phyloP scores from a whole-genome alignment of 2,329 filamentous ascomycete genomes.

The Hypoxylon sp. region DNA sequence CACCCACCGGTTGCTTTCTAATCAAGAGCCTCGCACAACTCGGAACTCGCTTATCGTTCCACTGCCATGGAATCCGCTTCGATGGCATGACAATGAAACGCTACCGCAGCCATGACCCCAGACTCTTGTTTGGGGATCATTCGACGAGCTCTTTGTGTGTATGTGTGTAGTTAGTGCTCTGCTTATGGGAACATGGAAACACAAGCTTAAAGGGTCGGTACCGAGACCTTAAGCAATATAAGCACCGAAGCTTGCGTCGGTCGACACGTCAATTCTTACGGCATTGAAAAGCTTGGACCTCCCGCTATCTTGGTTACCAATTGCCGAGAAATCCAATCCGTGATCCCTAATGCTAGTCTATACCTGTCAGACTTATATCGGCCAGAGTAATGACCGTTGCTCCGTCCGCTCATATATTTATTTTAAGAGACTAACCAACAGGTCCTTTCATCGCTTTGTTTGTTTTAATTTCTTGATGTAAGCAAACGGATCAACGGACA shows the following conservation, averaged over 20 bases:
- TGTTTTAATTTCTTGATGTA: neutral
- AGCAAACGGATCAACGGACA: neutral
- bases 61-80: slow-evolving; percentile 16
- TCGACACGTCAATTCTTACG: slow-evolving; percentile 39
- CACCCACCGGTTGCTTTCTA: slow-evolving; percentile 21
- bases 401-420: slow-evolving; percentile 22
- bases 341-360: neutral
- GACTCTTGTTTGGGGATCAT: slow-evolving; percentile 31
- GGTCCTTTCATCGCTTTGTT: neutral
- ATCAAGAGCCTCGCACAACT: slow-evolving; percentile 14
- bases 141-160: slow-evolving; percentile 23
- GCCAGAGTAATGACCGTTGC: slow-evolving; percentile 28
- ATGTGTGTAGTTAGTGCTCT: slow-evolving; percentile 15
- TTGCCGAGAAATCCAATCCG: neutral
- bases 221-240: slow-evolving; percentile 20
- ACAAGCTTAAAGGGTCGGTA: slow-evolving; percentile 21
- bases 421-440: slow-evolving; percentile 6
- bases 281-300: slow-evolving; percentile 3
- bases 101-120: neutral
- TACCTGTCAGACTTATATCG: slow-evolving; percentile 14
- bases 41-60: slow-evolving; percentile 30
- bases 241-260: slow-evolving; percentile 38
- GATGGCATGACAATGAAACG: slow-evolving; percentile 38
- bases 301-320: slow-evolving; percentile 16
- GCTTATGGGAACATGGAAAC: slow-evolving; percentile 19